Evolutionary conservation across 2,329 filamentous ascomycete species (phyloP).

Genomic region (Alternaria gansuensis): DNA sequence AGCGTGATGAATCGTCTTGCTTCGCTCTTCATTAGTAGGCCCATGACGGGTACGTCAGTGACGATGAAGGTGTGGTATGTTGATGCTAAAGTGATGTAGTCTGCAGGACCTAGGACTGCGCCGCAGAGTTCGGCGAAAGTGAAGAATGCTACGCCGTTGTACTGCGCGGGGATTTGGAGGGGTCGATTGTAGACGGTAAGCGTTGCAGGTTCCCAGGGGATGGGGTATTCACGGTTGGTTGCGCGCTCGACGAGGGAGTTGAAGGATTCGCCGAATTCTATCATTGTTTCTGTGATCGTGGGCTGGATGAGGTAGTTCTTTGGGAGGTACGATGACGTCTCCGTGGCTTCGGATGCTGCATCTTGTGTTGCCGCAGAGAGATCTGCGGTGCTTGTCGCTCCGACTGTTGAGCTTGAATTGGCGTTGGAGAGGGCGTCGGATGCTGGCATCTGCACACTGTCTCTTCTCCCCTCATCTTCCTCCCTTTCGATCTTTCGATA

Average conservation of each 20-base stretch:
- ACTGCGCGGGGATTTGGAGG: conserved; percentile 66
- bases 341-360: neutral
- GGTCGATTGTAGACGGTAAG: conserved; percentile 70
- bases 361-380: neutral
- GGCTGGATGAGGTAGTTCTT: conserved; percentile 50
- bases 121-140: conserved; percentile 74
- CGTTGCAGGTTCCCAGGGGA: conserved; percentile 57
- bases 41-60: conserved; percentile 73
- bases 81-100: conserved; percentile 83
- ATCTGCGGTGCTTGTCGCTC: neutral
- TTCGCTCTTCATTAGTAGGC: conserved; percentile 77
- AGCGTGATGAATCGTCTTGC: conserved; percentile 82
- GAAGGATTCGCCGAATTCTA: conserved; percentile 33
- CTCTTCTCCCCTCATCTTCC: conserved; percentile 16
- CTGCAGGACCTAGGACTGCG: conserved; percentile 73
- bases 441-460: conserved; percentile 9
- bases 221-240: conserved; percentile 44
- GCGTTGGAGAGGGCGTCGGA: neutral
- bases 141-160: conserved; percentile 69
- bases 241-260: conserved; percentile 35
- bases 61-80: conserved; percentile 81
- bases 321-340: conserved; percentile 27
- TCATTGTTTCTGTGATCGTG: conserved; percentile 32
- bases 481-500: conserved; percentile 64
- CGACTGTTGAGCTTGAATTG: neutral